Conservation (phyloP, 306 rosid genomes). For the Vigna mungo region DNA sequence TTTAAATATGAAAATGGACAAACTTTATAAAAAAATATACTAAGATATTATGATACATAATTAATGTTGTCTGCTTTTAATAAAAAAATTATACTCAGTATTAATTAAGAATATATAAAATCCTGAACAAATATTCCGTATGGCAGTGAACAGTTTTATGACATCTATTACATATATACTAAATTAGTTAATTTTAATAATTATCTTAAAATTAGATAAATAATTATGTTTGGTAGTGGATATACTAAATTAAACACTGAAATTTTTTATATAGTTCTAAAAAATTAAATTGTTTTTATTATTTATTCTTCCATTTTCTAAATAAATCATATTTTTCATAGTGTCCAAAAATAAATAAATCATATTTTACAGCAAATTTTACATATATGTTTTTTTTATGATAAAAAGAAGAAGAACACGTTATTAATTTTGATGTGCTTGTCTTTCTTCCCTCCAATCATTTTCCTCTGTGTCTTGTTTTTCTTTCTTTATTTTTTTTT, state of each 20-base stretch:
- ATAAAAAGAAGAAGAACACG: conserved; percentile 5
- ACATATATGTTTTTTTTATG: background rate
- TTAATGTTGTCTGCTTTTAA: background rate
- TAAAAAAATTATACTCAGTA: no score
- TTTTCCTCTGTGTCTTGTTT: conserved; percentile 44
- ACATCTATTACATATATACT: background rate
- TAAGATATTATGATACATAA: background rate
- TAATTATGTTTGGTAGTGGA: background rate
- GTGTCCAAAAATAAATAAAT: background rate
- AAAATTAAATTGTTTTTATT: background rate
- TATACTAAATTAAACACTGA: no score
- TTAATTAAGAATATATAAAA: background rate
- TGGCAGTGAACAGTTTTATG: background rate
- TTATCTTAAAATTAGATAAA: background rate
- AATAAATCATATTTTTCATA: background rate
- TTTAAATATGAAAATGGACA: background rate
- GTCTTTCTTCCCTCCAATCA: conserved; percentile 76
- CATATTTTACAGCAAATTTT: background rate
- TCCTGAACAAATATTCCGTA: background rate
- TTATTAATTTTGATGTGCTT: conserved; percentile 43
- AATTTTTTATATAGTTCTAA: no score
- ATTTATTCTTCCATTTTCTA: background rate
- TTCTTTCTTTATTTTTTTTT: conserved; percentile 1
- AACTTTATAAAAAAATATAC: background rate
- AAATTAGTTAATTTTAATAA: background rate